A percentile compares a stretch with the other conserved stretches of the same genome.
phyloP scores from a whole-genome alignment of 108 stramenopile genomes.

The Aurantiochytrium sp. region DNA sequence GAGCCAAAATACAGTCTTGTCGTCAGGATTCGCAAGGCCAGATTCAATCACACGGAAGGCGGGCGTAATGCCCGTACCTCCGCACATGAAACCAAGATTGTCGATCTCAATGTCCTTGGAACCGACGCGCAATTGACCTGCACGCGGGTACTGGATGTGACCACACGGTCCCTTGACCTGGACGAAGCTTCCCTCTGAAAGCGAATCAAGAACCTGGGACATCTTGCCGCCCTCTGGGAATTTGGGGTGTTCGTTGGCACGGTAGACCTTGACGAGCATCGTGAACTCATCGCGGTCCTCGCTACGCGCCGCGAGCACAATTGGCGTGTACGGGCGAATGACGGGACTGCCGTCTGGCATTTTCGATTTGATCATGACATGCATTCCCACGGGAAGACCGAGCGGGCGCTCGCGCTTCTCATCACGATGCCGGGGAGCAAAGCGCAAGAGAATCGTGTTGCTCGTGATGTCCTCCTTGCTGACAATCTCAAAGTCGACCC shows the following conservation, averaged over 20 bases:
- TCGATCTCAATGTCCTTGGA: constrained; percentile 22
- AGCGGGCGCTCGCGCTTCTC: constrained; percentile 11
- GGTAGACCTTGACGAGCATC: constrained; percentile 89
- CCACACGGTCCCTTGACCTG: constrained; percentile 50
- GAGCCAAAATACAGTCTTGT: constrained; percentile 39
- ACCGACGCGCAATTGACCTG: constrained; percentile 27
- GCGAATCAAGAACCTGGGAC: constrained; percentile 83
- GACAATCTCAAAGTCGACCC: neutral
- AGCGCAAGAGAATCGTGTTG: neutral
- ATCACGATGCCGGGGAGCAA: neutral
- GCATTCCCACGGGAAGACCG: constrained; percentile 44
- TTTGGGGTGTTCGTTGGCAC: constrained; percentile 70
- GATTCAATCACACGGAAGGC: constrained; percentile 84
- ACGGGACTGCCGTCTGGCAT: constrained; percentile 25
- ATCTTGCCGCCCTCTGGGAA: constrained; percentile 94
- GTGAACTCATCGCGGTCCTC: constrained; percentile 63
- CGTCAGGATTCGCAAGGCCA: constrained; percentile 58
- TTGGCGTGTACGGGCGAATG: constrained; percentile 77
- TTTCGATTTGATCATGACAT: constrained; percentile 33
- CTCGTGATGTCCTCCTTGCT: neutral
- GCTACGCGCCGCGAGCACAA: constrained; percentile 52
- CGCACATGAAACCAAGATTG: constrained; percentile 87
- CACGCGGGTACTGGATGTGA: constrained; percentile 45
- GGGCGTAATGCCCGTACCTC: constrained; percentile 98
- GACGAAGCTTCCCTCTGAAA: constrained; percentile 79